Percentiles rank a stretch among this genome's conserved stretches.
phyloP scores from a whole-genome alignment of 225 moss, liverwort and hornwort species.

The Bryum argenteum region DNA sequence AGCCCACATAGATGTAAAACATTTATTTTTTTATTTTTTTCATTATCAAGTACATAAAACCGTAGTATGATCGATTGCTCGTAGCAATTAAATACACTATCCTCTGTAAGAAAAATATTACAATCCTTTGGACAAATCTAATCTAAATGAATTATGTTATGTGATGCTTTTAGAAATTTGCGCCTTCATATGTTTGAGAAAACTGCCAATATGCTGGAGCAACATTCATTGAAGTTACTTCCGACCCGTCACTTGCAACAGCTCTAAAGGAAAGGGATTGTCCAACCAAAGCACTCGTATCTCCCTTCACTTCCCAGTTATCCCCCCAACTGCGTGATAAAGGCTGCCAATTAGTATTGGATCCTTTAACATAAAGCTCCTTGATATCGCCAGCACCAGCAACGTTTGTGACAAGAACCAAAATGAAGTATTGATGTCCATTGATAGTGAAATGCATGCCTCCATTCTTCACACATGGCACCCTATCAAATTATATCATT shows the following conservation, averaged over 20 bases:
- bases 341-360: slow-evolving; percentile 4
- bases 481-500: neutral
- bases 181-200: slow-evolving; percentile 20
- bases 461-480: neutral
- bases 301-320: neutral
- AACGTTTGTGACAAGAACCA: slow-evolving; percentile 10
- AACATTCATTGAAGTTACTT: neutral
- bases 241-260: neutral
- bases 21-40: no score
- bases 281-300: neutral
- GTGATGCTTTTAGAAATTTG: neutral
- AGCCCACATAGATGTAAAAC: no score
- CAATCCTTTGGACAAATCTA: no score
- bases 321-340: neutral
- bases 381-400: accelerated
- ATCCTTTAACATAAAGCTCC: slow-evolving; percentile 12
- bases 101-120: no score
- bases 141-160: no score
- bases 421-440: neutral
- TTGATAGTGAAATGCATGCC: slow-evolving; percentile 3
- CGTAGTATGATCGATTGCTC: no score
- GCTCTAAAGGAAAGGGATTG: slow-evolving; percentile 6
- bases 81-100: no score
- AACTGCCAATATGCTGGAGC: neutral
- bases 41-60: no score